Percentiles rank a stretch among this genome's conserved stretches.
Evolutionary conservation across 129 eudicot species (phyloP).

Genomic region (Artemisia argyi): DNA sequence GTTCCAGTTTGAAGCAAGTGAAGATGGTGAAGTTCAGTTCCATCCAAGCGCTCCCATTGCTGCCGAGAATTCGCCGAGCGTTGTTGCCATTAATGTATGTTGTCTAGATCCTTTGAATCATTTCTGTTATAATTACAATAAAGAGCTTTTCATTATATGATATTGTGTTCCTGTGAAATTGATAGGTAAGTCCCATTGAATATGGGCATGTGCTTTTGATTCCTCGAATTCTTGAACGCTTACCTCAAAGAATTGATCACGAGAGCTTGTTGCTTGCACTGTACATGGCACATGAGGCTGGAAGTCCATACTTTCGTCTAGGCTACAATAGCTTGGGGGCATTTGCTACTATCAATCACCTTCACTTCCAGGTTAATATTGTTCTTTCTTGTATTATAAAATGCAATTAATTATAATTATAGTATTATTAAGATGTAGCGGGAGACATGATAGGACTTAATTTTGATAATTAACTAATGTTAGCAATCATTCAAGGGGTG

Average conservation of each 20-base stretch:
- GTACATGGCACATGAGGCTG: conserved; percentile 62
- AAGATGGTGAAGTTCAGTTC: conserved; percentile 39
- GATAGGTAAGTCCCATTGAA: conserved; percentile 87
- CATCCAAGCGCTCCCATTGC: conserved; percentile 35
- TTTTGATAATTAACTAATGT: too few species aligned
- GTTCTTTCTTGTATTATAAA: not conserved
- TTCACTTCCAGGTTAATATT: conserved; percentile 71
- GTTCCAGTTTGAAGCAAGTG: conserved; percentile 66
- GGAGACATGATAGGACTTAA: too few species aligned
- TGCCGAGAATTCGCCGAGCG: conserved; percentile 49
- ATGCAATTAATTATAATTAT: not conserved
- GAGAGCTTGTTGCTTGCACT: conserved; percentile 69
- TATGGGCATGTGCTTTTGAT: conserved; percentile 84
- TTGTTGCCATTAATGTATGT: conserved; percentile 75
- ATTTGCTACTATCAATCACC: conserved; percentile 86
- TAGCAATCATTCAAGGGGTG: too few species aligned
- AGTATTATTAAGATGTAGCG: too few species aligned
- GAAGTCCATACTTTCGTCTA: conserved; percentile 61
- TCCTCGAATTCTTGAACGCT: conserved; percentile 66
- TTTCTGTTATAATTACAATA: too few species aligned
- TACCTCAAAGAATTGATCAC: conserved; percentile 73
- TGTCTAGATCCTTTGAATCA: not conserved
- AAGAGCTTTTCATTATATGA: too few species aligned
- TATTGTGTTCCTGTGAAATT: not conserved
- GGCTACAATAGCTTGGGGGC: conserved; percentile 93